Evolutionary conservation across 345 rosid species (phyloP).

Genomic region (Citrus australasica): DNA sequence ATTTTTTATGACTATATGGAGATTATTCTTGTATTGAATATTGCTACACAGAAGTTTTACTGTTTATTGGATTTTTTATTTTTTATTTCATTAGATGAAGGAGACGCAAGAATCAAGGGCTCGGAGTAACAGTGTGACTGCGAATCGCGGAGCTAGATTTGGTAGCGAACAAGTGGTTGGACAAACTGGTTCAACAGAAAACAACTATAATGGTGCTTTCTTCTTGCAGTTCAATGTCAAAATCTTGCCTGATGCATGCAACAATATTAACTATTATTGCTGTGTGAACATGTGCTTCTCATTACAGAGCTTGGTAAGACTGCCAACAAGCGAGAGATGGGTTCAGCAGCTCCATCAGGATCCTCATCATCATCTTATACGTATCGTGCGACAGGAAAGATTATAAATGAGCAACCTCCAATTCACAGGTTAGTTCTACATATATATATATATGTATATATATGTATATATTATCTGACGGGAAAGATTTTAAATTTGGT

Average conservation of each 20-base stretch:
- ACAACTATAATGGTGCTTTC: slow-evolving; percentile 31
- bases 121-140: slow-evolving; percentile 16
- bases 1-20: too few relatives aligned
- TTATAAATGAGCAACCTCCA: slow-evolving; percentile 24
- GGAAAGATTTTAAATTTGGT: neutral
- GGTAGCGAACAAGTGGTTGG: slow-evolving; percentile 24
- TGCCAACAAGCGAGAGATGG: slow-evolving; percentile 30
- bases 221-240: slow-evolving; percentile 7
- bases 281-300: slow-evolving; percentile 15
- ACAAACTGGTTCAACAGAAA: slow-evolving; percentile 10
- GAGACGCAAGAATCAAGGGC: slow-evolving; percentile 36
- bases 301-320: slow-evolving; percentile 37
- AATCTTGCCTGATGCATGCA: slow-evolving; percentile 7
- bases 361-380: slow-evolving; percentile 23
- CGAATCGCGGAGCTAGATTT: slow-evolving; percentile 18
- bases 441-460: neutral
- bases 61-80: too few relatives aligned
- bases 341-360: slow-evolving; percentile 10
- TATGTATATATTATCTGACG: neutral
- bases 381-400: slow-evolving; percentile 15
- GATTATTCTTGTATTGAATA: too few relatives aligned
- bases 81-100: slow-evolving; percentile 26
- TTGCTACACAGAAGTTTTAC: too few relatives aligned
- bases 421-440: slow-evolving; percentile 29
- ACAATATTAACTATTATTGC: slow-evolving; percentile 17